Conservation (phyloP, 139 green algal species). For the Microglena sp. region DNA sequence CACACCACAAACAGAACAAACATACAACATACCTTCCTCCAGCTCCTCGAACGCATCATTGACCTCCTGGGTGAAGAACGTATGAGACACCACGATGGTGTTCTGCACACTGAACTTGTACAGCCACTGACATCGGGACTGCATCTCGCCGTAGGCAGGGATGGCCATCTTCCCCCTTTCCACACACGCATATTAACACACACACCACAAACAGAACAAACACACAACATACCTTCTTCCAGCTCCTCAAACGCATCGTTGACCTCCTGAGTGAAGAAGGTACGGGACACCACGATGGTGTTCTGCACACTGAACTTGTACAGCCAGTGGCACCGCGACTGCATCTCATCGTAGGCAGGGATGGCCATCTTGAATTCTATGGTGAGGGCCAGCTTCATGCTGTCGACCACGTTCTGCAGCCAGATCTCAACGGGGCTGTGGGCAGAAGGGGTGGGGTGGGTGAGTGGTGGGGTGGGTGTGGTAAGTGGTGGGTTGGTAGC, state of each 20-base stretch:
- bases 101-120: conserved; percentile 77
- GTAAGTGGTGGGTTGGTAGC: no score
- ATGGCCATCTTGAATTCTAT: conserved; percentile 67
- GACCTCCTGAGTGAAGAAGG: conserved; percentile 83
- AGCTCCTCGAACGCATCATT: conserved; percentile 83
- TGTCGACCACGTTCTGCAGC: conserved; percentile 70
- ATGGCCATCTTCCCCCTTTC: no score
- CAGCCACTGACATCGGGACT: no score
- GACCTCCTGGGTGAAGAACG: conserved; percentile 81
- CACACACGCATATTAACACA: no score
- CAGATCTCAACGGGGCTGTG: conserved; percentile 75
- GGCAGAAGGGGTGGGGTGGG: no score
- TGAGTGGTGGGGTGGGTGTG: no score
- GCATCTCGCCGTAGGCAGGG: no score
- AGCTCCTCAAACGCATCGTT: conserved; percentile 84
- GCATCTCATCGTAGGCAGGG: conserved; percentile 77
- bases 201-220: no score
- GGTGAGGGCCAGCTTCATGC: conserved; percentile 61
- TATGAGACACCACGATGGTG: conserved; percentile 73
- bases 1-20: no score
- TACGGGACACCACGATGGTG: conserved; percentile 73
- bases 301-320: conserved; percentile 74
- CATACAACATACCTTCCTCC: conserved; percentile 86
- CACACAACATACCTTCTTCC: conserved; percentile 86
- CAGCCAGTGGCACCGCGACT: conserved; percentile 72